A percentile compares a stretch with the other conserved stretches of the same genome.
phyloP scores from a whole-genome alignment of 1,284 basidiomycete genomes.

The Apiotrichum domesticum region DNA sequence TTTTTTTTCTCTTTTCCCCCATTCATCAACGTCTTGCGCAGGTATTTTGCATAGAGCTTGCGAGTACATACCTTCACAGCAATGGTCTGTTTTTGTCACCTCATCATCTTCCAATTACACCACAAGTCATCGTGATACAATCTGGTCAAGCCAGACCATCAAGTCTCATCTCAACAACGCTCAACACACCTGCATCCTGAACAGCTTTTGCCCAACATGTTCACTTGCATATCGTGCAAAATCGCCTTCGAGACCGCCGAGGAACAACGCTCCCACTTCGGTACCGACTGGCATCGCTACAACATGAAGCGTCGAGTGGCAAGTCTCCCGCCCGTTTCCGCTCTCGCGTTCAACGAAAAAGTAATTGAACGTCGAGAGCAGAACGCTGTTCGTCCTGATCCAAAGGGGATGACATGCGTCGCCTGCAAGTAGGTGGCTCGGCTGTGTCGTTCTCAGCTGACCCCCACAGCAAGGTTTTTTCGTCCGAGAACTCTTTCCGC shows the following conservation, averaged over 20 bases:
- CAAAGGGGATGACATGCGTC: constrained; percentile 63
- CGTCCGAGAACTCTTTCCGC: constrained; percentile 79
- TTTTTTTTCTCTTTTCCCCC: no score
- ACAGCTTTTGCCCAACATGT: constrained; percentile 41
- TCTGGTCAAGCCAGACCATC: no score
- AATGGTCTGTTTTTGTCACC: no score
- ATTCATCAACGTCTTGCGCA: no score
- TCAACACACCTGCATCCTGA: no score
- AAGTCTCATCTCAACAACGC: no score
- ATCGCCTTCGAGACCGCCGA: constrained; percentile 80
- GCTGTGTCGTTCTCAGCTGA: not conserved
- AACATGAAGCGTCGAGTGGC: constrained; percentile 98
- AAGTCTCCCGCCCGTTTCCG: constrained; percentile 76
- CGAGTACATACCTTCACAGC: no score
- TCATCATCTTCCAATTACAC: no score
- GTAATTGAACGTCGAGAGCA: constrained; percentile 72
- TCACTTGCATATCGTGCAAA: constrained; percentile 87
- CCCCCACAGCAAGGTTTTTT: constrained; percentile 70
- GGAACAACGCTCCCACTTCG: constrained; percentile 86
- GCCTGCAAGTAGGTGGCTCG: constrained; percentile 63
- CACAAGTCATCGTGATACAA: no score
- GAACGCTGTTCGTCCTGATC: constrained; percentile 62
- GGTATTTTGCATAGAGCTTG: no score
- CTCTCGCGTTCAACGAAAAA: constrained; percentile 78
- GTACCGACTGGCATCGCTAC: constrained; percentile 92